phyloP scores from a whole-genome alignment of 257 asterid genomes.

The Nicotiana undulata region DNA sequence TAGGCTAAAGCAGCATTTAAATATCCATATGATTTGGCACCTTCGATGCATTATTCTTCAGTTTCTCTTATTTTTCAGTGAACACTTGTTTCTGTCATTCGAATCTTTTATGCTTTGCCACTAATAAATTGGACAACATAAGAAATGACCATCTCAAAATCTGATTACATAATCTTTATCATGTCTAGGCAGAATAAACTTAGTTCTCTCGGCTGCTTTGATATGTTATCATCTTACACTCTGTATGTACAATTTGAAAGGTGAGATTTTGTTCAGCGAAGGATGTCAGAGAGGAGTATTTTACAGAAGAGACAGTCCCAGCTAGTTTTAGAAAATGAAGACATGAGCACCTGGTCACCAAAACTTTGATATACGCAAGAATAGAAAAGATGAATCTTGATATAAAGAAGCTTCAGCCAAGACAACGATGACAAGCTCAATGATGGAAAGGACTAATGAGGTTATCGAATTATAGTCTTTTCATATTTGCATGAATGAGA shows the following conservation, averaged over 20 bases:
- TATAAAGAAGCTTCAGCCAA: background rate
- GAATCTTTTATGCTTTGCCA: background rate
- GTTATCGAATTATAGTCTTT: background rate
- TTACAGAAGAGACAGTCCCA: constrained; percentile 57
- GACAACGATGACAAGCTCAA: background rate
- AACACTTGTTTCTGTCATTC: background rate
- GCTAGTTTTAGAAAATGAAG: constrained; percentile 36
- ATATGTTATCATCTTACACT: background rate
- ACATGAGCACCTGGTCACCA: background rate
- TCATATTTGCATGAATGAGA: background rate
- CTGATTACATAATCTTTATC: no score
- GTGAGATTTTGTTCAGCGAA: constrained; percentile 72
- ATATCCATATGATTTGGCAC: background rate
- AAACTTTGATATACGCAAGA: background rate
- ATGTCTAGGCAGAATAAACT: no score
- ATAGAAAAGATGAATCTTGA: background rate
- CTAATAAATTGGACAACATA: background rate
- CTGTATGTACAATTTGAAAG: constrained; percentile 22
- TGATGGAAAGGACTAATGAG: background rate
- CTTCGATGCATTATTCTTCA: background rate
- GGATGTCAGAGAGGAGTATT: constrained; percentile 47
- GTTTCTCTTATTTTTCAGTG: background rate
- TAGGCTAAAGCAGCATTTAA: background rate
- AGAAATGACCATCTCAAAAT: background rate
- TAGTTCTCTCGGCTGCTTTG: no score